These are phyloP conservation scores for Debaryomyces subglobosus DNA, from an alignment of 1,139 yeast genomes.

Conservation along the genomic window DNA sequence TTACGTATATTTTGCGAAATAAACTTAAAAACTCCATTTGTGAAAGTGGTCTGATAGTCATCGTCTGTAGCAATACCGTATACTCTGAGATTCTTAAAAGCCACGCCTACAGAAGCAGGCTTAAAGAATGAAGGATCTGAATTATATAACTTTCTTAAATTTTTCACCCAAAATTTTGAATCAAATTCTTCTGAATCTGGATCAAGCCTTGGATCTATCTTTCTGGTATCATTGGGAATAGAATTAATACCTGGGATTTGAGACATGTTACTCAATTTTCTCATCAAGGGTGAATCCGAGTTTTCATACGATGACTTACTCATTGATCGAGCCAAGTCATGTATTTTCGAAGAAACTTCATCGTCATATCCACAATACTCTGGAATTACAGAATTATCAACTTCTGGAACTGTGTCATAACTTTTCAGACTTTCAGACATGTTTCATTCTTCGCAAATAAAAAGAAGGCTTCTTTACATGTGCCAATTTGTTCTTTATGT, in stretches of 20 bases:
- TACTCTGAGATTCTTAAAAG: slow-evolving; percentile 21
- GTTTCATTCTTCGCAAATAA: too few species aligned
- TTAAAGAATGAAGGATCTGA: slow-evolving; percentile 23
- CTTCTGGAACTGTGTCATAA: too few species aligned
- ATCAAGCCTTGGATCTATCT: slow-evolving; percentile 18
- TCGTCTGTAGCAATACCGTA: slow-evolving; percentile 22
- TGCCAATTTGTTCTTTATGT: too few species aligned
- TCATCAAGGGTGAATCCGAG: slow-evolving; percentile 14
- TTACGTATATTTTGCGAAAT: slow-evolving; percentile 6
- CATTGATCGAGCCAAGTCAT: slow-evolving; percentile 34
- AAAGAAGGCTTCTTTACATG: too few species aligned
- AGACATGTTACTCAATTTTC: slow-evolving; percentile 8
- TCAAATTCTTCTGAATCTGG: slow-evolving; percentile 22
- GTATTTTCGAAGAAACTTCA: slow-evolving; percentile 29
- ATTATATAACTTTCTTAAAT: slow-evolving; percentile 28
- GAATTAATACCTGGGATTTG: slow-evolving; percentile 5
- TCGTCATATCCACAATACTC: slow-evolving; percentile 33
- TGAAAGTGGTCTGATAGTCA: slow-evolving; percentile 19
- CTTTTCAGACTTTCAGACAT: too few species aligned
- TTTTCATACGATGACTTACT: slow-evolving; percentile 23
- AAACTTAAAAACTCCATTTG: slow-evolving; percentile 15
- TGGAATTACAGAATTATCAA: slow-evolving; percentile 14
- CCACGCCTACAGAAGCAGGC: slow-evolving; percentile 22
- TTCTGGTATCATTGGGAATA: background rate
- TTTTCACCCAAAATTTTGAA: slow-evolving; percentile 30